Evolutionary conservation across 805 yeast genomes (phyloP).

Genomic region (Vanderwaltozyma tropicalis): DNA sequence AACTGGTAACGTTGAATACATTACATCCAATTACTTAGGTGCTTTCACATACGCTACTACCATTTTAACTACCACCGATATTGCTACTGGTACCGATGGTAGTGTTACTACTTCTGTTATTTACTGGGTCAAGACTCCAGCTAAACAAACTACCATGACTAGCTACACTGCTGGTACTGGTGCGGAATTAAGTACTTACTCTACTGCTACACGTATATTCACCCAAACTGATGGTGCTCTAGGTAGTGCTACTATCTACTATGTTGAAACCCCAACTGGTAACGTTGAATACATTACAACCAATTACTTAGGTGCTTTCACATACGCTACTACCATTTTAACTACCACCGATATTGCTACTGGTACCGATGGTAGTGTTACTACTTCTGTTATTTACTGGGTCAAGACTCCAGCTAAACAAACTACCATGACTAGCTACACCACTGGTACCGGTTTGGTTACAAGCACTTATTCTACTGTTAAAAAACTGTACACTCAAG

Average conservation of each 20-base stretch:
- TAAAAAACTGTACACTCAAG: not conserved
- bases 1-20: not conserved
- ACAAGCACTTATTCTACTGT: not conserved
- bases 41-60: slow-evolving; percentile 1
- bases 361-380: not conserved
- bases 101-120: not conserved
- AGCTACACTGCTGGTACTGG: slow-evolving; percentile 1
- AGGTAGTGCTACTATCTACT: slow-evolving; percentile 1
- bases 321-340: not conserved
- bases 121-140: slow-evolving; percentile 3
- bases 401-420: not conserved
- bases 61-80: not conserved
- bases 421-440: not conserved
- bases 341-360: not conserved
- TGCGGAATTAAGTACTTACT: not conserved
- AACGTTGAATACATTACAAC: not conserved
- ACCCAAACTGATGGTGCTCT: not conserved
- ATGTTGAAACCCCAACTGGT: not conserved
- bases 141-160: not conserved
- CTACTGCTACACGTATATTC: not conserved
- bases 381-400: not conserved
- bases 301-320: not conserved
- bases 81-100: slow-evolving; percentile 2
- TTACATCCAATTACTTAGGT: not conserved
- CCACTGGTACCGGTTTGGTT: not conserved